Conservation (phyloP, 805 yeast genomes). For the Yarrowia bubula region DNA sequence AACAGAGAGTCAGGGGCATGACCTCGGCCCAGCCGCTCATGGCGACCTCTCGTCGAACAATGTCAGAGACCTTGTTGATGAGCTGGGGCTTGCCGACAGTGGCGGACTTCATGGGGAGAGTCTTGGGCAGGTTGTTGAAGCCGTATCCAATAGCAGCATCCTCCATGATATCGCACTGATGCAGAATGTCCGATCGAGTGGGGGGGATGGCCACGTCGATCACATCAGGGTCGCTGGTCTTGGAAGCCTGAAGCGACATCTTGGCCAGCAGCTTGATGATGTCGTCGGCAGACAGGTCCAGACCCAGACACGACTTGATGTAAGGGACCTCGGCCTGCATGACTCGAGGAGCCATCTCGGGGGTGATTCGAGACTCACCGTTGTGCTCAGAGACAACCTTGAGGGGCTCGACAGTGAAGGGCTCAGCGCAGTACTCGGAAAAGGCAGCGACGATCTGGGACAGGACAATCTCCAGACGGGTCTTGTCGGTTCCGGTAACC, state of each 20-base stretch:
- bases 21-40: slow-evolving; percentile 97
- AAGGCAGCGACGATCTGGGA: slow-evolving; percentile 95
- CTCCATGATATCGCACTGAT: slow-evolving; percentile 97
- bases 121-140: slow-evolving; percentile 78
- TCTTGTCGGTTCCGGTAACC: slow-evolving; percentile 90
- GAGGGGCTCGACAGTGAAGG: slow-evolving; percentile 88
- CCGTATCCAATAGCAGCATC: slow-evolving; percentile 98
- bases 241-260: slow-evolving; percentile 74
- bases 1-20: slow-evolving; percentile 89
- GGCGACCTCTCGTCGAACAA: slow-evolving; percentile 83
- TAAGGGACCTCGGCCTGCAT: slow-evolving; percentile 75
- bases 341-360: slow-evolving; percentile 64
- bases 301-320: slow-evolving; percentile 91
- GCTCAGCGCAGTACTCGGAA: slow-evolving; percentile 75
- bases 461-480: slow-evolving; percentile 90
- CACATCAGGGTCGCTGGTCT: slow-evolving; percentile 47
- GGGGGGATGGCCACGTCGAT: slow-evolving; percentile 77
- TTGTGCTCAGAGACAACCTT: slow-evolving; percentile 80
- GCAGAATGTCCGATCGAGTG: slow-evolving; percentile 93
- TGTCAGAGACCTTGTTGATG: slow-evolving; percentile 86
- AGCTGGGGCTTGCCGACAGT: slow-evolving; percentile 84
- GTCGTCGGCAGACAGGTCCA: slow-evolving; percentile 64
- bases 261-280: slow-evolving; percentile 66
- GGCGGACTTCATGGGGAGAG: slow-evolving; percentile 74
- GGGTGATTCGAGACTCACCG: slow-evolving; percentile 69